Percentiles rank a stretch among this genome's conserved stretches.
Evolutionary conservation across 352 stramenopile genomes (phyloP).

Genomic region (Pythium grandisporangium): DNA sequence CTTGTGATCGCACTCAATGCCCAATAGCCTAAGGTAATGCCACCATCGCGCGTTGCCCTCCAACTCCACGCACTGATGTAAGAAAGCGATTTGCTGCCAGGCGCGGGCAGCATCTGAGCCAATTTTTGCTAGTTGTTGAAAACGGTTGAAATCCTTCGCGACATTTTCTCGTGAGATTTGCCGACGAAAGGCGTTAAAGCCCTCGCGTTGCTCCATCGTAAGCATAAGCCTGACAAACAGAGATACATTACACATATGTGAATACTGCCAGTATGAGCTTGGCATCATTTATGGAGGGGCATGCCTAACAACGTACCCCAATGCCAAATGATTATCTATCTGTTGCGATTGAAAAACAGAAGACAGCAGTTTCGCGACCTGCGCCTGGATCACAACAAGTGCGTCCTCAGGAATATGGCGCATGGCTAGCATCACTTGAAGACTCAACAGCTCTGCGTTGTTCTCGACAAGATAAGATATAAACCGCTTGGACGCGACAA

Average conservation of each 20-base stretch:
- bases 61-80: conserved; percentile 72
- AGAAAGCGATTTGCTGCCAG: conserved; percentile 75
- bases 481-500: conserved; percentile 50
- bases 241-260: too few relatives aligned
- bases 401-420: conserved; percentile 43
- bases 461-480: conserved; percentile 64
- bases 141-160: conserved; percentile 71
- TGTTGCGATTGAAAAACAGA: conserved; percentile 60
- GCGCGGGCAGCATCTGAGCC: conserved; percentile 61
- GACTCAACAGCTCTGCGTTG: conserved; percentile 45
- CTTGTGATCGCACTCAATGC: conserved; percentile 70
- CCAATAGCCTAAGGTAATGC: conserved; percentile 71
- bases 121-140: conserved; percentile 66
- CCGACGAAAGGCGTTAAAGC: conserved; percentile 57
- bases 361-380: conserved; percentile 47
- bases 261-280: too few relatives aligned
- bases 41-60: conserved; percentile 78
- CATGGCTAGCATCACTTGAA: conserved; percentile 61
- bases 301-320: conserved; percentile 35
- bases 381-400: conserved; percentile 25
- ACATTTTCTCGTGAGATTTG: conserved; percentile 78
- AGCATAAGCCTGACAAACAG: conserved; percentile 47
- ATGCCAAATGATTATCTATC: conserved; percentile 61
- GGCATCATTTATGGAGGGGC: too few relatives aligned
- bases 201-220: conserved; percentile 61